Evolutionary conservation across 2,329 filamentous ascomycete genomes (phyloP).

Genomic region (Penicillium sp.): DNA sequence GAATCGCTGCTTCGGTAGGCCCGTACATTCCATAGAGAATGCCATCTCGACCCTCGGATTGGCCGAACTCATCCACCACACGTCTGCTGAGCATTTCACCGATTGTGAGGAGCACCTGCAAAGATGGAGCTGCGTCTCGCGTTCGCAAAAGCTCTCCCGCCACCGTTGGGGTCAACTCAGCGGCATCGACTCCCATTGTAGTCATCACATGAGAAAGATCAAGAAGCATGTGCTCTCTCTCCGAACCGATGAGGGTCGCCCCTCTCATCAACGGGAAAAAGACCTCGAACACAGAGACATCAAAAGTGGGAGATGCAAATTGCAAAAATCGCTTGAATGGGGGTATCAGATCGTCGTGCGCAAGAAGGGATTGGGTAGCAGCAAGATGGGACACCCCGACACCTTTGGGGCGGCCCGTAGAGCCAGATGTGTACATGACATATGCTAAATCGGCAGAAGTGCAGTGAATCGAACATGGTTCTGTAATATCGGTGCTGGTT

Average conservation of each 20-base stretch:
- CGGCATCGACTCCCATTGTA: slow-evolving; percentile 68
- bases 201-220: slow-evolving; percentile 68
- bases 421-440: slow-evolving; percentile 90
- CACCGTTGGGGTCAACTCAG: slow-evolving; percentile 85
- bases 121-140: slow-evolving; percentile 61
- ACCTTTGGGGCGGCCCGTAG: slow-evolving; percentile 83
- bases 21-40: slow-evolving; percentile 93
- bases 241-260: slow-evolving; percentile 67
- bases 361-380: slow-evolving; percentile 74
- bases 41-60: slow-evolving; percentile 49
- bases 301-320: slow-evolving; percentile 88
- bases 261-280: slow-evolving; percentile 81
- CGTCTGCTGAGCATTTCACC: slow-evolving; percentile 84
- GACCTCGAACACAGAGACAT: slow-evolving; percentile 91
- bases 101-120: slow-evolving; percentile 76
- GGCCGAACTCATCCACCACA: slow-evolving; percentile 76
- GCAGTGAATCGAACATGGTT: slow-evolving; percentile 4
- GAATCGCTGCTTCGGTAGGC: slow-evolving; percentile 86
- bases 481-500: not conserved
- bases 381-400: slow-evolving; percentile 77
- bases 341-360: slow-evolving; percentile 75
- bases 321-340: slow-evolving; percentile 76
- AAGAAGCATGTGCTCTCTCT: slow-evolving; percentile 66
- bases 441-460: slow-evolving; percentile 61
- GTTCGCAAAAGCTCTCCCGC: slow-evolving; percentile 69